Evolutionary conservation across 345 rosid genomes (phyloP).

Genomic region (Bruguiera sexangula): DNA sequence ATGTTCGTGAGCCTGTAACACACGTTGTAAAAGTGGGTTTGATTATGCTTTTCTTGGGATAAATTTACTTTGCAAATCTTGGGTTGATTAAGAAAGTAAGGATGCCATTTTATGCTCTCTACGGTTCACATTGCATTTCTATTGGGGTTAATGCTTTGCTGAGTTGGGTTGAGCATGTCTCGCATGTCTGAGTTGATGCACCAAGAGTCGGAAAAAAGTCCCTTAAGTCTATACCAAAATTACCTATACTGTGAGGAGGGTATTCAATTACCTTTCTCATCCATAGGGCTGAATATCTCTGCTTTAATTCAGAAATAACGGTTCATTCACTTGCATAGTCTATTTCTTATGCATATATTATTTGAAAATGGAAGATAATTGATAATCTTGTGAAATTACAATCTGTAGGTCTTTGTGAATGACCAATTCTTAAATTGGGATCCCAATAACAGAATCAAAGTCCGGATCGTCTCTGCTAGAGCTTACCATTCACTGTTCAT

Average conservation of each 20-base stretch:
- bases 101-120: too few relatives aligned
- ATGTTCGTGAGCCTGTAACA: too few relatives aligned
- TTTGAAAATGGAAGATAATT: background rate
- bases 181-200: too few relatives aligned
- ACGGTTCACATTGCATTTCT: too few relatives aligned
- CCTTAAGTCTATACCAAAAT: too few relatives aligned
- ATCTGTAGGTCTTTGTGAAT: constrained; percentile 73
- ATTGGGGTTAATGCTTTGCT: too few relatives aligned
- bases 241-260: too few relatives aligned
- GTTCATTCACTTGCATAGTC: background rate
- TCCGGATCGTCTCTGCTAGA: constrained; percentile 93
- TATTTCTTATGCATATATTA: background rate
- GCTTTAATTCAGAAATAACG: background rate
- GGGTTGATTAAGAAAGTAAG: too few relatives aligned
- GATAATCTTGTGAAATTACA: background rate
- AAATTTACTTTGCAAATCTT: background rate
- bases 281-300: background rate
- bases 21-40: too few relatives aligned
- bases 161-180: too few relatives aligned
- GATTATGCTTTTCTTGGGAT: background rate
- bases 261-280: too few relatives aligned
- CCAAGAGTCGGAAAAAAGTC: too few relatives aligned
- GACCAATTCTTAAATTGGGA: constrained; percentile 98
- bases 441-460: constrained; percentile 84
- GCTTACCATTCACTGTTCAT: constrained; percentile 97